Conservation (phyloP, 495 filamentous ascomycete genomes). For the Podospora fimiseda region DNA sequence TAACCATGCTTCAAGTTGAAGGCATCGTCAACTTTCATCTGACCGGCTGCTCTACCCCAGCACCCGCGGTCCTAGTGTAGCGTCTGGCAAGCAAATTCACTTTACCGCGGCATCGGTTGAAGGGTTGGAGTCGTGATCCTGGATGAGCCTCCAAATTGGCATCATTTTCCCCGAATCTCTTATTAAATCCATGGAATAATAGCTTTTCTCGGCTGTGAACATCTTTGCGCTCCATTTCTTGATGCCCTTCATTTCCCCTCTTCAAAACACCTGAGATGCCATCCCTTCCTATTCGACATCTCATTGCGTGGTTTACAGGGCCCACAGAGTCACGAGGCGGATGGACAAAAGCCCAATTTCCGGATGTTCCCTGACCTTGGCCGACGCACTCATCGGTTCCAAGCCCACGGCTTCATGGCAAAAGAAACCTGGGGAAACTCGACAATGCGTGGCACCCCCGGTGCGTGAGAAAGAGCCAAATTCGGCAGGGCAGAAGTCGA, state of each 20-base stretch:
- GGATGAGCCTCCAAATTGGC: no score
- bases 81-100: neutral
- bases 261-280: neutral
- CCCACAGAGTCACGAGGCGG: slow-evolving; percentile 4
- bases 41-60: slow-evolving; percentile 7
- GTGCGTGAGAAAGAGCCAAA: slow-evolving; percentile 1
- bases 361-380: neutral
- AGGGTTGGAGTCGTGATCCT: no score
- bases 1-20: no score
- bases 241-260: neutral
- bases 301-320: neutral
- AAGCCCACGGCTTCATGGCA: slow-evolving; percentile 13
- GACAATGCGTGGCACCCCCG: neutral
- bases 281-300: neutral
- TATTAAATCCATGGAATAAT: no score
- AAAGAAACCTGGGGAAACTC: slow-evolving; percentile 10
- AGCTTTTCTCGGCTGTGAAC: neutral
- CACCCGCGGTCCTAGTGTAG: slow-evolving; percentile 4
- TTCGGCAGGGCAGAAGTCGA: neutral
- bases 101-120: no score
- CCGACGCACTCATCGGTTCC: slow-evolving; percentile 5
- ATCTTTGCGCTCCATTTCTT: neutral
- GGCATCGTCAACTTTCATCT: neutral
- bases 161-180: no score
- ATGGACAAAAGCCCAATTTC: neutral